Conservation (phyloP, 176 grass and related monocot genomes). For the Phragmites australis region DNA sequence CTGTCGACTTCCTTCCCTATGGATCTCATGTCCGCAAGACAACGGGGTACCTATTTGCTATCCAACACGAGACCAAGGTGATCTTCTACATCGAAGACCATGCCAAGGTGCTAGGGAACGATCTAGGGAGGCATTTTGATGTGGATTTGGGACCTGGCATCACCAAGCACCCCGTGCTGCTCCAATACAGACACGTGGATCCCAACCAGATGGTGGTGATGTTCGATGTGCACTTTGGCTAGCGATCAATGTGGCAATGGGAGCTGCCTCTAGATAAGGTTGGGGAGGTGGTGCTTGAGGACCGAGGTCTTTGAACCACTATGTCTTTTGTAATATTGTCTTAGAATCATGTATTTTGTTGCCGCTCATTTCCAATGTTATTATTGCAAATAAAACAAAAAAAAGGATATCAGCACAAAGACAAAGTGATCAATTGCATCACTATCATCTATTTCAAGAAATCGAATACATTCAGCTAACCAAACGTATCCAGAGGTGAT, state of each 20-base stretch:
- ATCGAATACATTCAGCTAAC: no score
- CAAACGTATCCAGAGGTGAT: no score
- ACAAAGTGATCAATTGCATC: no score
- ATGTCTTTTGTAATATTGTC: no score
- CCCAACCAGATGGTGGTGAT: constrained; percentile 85
- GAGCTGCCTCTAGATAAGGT: constrained; percentile 80
- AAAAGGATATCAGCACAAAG: no score
- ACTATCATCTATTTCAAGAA: no score
- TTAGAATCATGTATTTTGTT: no score
- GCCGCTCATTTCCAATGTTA: no score
- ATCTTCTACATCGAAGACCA: constrained; percentile 92
- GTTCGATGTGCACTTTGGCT: constrained; percentile 88
- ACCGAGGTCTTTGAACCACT: constrained; percentile 87
- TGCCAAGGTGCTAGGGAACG: constrained; percentile 68
- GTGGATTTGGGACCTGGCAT: constrained; percentile 62
- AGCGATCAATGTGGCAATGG: constrained; percentile 86
- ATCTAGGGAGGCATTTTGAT: constrained; percentile 79
- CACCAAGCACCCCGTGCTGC: constrained; percentile 64
- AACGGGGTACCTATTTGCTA: constrained; percentile 81
- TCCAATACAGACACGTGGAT: constrained; percentile 88
- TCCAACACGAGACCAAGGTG: constrained; percentile 85
- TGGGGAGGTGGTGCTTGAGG: constrained; percentile 85
- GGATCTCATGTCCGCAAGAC: constrained; percentile 82
- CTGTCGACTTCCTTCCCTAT: constrained; percentile 91
- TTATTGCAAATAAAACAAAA: no score